These are phyloP conservation scores for Melanomma pulvis-pyrius DNA, from an alignment of 495 filamentous ascomycete genomes.

Conservation along the genomic window DNA sequence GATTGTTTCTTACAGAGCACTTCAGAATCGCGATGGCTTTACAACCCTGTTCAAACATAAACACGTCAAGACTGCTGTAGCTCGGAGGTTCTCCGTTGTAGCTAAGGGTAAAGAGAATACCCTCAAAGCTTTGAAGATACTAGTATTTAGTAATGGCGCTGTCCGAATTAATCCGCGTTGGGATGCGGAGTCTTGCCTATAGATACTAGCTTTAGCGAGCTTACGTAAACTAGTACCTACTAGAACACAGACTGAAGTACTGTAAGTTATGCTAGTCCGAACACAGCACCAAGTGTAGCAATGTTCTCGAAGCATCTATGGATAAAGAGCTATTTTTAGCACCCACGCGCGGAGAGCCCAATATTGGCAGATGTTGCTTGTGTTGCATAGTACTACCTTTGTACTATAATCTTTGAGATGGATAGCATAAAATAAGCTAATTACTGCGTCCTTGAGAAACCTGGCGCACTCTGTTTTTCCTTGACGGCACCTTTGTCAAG, in stretches of 20 bases:
- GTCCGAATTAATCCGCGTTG: slow-evolving; percentile 2
- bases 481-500: no score
- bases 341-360: background rate
- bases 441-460: no score
- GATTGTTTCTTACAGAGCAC: slow-evolving; percentile 1
- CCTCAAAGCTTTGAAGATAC: slow-evolving; percentile 1
- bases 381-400: background rate
- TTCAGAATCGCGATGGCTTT: background rate
- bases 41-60: background rate
- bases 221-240: background rate
- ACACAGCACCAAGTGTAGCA: background rate
- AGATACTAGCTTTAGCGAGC: background rate
- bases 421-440: no score
- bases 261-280: slow-evolving; percentile 4
- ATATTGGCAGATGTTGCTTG: background rate
- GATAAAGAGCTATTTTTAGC: background rate
- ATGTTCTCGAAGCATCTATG: background rate
- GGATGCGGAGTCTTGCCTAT: background rate
- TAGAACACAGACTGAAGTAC: background rate
- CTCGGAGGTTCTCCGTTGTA: background rate
- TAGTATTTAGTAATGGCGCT: background rate
- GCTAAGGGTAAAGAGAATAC: background rate
- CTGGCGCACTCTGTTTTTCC: no score
- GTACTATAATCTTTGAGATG: no score
- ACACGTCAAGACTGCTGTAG: background rate